Evolutionary conservation across 495 filamentous ascomycete species (phyloP), one percentile per base, ranked within the genome.

Genomic region (Penicillium canariense): DNA sequence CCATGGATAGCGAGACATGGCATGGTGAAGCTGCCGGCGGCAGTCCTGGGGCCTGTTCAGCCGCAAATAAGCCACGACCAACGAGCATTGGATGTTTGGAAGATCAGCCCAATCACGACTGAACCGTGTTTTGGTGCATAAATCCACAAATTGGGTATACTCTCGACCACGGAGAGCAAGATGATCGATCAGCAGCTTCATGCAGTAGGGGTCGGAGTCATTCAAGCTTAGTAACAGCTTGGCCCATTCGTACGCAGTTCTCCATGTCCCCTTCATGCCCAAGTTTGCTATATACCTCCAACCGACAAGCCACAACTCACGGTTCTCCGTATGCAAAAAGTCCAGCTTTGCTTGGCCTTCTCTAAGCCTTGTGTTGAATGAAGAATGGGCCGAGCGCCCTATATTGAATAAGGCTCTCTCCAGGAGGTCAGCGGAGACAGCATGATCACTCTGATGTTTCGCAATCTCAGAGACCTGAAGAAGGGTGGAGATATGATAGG

Each of bases 371-470:
- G 77, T 81, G 12, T 80, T 76, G 64, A 97, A 98, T 1, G 86
- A 82, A 10, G 89, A 91, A 52, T 91, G 84, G 1, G 86, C 81
- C 5, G 90, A 88, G 9, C 95, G 82, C 14, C 94, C 94, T 63
- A 99, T 94, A 27, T 88, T 89, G 74, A 96, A 97, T 10, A 99
- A 78, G 2, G 93, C 91, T 30, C 94, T 80, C 70, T 97, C 94
- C 46, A 96, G 83, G 8, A 97, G 81, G 60, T 97, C 94, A 22
- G 89, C 86, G 2, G 93, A 84, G 3, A 90, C 81, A 4, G 91
- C 83, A 58, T 90, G 84, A 64, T 97, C 93, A 30, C 88, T 80
- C 62, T 96, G 88, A 38, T 96, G 88, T 65, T 91, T 89, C 17
- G 90, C 90, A 39, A 97, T 87, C 67, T 92, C 90, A 48, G 90